These are phyloP conservation scores for Chaetomiaceae sp. DNA, from an alignment of 2,329 filamentous ascomycete species.

Conservation along the genomic window DNA sequence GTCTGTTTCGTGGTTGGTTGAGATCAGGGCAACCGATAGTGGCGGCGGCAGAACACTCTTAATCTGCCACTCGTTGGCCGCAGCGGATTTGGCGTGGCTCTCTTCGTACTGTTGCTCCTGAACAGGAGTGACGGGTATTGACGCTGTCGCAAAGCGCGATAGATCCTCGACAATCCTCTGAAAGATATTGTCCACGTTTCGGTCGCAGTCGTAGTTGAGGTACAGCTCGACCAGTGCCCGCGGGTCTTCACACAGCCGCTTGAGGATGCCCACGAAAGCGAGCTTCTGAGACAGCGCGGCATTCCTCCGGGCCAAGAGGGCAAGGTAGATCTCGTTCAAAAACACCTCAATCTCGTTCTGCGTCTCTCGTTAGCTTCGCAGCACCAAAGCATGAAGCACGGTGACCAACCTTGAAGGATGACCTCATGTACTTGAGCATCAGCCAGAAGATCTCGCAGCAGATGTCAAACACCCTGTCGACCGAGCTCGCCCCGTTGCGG, in stretches of 20 bases:
- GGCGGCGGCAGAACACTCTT: conserved; percentile 81
- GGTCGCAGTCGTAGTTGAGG: conserved; percentile 96
- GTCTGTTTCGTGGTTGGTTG: conserved; percentile 53
- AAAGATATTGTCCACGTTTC: conserved; percentile 94
- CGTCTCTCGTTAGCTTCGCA: conserved; percentile 9
- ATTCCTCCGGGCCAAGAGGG: conserved; percentile 79
- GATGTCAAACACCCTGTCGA: conserved; percentile 88
- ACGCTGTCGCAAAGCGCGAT: conserved; percentile 75
- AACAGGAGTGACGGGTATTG: conserved; percentile 65
- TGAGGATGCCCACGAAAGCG: conserved; percentile 80
- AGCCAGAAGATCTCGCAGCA: conserved; percentile 98
- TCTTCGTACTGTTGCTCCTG: conserved; percentile 89
- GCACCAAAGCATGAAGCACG: not conserved
- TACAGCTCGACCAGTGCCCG: conserved; percentile 90
- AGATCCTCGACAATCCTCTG: conserved; percentile 92
- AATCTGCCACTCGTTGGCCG: conserved; percentile 73
- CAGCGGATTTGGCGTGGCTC: conserved; percentile 55
- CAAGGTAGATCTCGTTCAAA: conserved; percentile 92
- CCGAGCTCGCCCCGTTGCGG: conserved; percentile 88
- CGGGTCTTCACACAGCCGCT: conserved; percentile 77
- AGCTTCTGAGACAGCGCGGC: conserved; percentile 88
- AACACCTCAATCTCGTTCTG: conserved; percentile 97
- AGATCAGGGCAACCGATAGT: conserved; percentile 71
- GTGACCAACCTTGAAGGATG: conserved; percentile 76
- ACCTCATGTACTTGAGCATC: conserved; percentile 88